A percentile compares a stretch with the other conserved stretches of the same genome.
Evolutionary conservation across 768 basidiomycete genomes (phyloP).

Genomic region (Mycena albidolilacea): DNA sequence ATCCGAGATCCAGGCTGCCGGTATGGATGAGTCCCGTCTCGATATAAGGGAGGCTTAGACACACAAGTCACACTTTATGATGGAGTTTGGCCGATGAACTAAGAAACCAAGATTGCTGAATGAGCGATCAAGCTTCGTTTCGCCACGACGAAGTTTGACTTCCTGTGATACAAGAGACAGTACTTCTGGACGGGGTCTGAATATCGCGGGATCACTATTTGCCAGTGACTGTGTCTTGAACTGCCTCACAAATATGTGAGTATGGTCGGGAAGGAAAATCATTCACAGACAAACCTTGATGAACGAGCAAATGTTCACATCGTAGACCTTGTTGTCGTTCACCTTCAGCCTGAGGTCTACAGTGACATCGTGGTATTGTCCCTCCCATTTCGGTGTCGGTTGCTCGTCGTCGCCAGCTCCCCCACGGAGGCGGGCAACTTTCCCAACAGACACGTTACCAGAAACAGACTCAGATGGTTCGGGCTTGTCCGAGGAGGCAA

Average conservation of each 20-base stretch:
- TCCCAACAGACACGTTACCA: neutral
- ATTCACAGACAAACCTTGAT: neutral
- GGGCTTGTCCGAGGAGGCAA: neutral
- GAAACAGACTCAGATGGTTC: neutral
- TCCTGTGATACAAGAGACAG: neutral
- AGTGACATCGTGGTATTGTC: slow-evolving; percentile 1
- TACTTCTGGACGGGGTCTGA: slow-evolving; percentile 13
- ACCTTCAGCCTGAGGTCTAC: slow-evolving; percentile 2
- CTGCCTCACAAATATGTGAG: neutral
- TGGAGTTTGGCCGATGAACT: slow-evolving; percentile 12
- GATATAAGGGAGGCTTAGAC: neutral
- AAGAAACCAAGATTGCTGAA: slow-evolving; percentile 26
- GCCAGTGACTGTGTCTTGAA: slow-evolving; percentile 17
- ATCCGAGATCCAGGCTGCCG: neutral
- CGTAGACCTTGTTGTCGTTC: neutral
- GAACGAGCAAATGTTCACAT: neutral
- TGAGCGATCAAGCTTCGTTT: slow-evolving; percentile 18
- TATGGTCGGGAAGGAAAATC: neutral
- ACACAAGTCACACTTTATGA: slow-evolving; percentile 22
- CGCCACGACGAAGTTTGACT: slow-evolving; percentile 10
- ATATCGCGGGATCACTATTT: slow-evolving; percentile 2
- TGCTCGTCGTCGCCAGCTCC: neutral
- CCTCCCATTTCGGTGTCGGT: slow-evolving; percentile 9
- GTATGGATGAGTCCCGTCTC: neutral
- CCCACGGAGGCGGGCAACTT: slow-evolving; percentile 9